phyloP scores from a whole-genome alignment of 345 rosid genomes.

The Carallia pectinifolia region DNA sequence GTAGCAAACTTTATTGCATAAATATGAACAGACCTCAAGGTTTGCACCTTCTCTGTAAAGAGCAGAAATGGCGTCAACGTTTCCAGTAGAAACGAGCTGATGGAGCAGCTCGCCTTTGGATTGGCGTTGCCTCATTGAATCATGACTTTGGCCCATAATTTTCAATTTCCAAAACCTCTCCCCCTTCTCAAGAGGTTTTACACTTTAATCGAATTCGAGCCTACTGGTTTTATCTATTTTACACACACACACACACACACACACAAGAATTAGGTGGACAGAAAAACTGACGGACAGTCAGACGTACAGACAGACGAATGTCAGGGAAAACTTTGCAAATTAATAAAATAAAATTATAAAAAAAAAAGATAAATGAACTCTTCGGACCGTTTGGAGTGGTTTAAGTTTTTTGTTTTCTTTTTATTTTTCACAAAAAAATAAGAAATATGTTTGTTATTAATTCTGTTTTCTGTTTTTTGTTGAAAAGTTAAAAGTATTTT shows the following conservation, averaged over 20 bases:
- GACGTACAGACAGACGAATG: background rate
- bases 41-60: slow-evolving; percentile 36
- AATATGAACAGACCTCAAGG: slow-evolving; percentile 36
- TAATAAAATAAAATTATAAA: no score
- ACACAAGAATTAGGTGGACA: background rate
- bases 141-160: slow-evolving; percentile 40
- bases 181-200: background rate
- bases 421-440: no score
- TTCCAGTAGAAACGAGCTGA: slow-evolving; percentile 30
- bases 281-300: background rate
- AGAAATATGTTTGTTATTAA: no score
- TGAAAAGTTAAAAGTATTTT: no score
- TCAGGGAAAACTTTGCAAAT: background rate
- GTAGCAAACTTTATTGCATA: no score
- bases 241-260: background rate
- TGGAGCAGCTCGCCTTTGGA: slow-evolving; percentile 40
- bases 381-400: no score
- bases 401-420: no score
- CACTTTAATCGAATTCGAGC: background rate
- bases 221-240: background rate
- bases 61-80: slow-evolving; percentile 35
- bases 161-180: background rate
- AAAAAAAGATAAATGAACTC: no score
- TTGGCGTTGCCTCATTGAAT: slow-evolving; percentile 28
- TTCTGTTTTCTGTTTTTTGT: no score